Percentiles rank a stretch among this genome's conserved stretches.
Conservation (phyloP, 2,329 filamentous ascomycete genomes). For the Penicillium sp. region DNA sequence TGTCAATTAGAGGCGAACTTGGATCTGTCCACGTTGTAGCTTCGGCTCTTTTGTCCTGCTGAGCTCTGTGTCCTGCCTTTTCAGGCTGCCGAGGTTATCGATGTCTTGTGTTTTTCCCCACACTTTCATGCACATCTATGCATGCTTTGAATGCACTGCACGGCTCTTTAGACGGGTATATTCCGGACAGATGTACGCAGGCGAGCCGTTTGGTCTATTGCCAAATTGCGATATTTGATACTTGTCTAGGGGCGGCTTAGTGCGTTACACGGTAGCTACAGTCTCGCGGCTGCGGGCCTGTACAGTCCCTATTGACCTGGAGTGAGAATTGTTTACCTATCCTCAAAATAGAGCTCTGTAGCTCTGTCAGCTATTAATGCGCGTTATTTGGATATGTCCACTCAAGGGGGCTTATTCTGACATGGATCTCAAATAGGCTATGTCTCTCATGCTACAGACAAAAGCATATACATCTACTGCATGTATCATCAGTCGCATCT, state of each 20-base stretch:
- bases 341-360: background rate
- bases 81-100: background rate
- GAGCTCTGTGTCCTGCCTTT: background rate
- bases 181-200: constrained; percentile 7
- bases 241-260: constrained; percentile 7
- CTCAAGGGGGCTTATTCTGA: background rate
- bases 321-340: background rate
- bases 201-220: constrained; percentile 7
- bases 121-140: background rate
- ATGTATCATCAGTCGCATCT: background rate
- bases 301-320: background rate
- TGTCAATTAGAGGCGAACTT: background rate
- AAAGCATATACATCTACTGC: background rate
- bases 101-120: too few relatives aligned
- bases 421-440: background rate
- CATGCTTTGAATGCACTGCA: background rate
- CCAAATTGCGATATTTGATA: constrained; percentile 5
- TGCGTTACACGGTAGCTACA: constrained; percentile 12
- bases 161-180: background rate
- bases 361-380: background rate
- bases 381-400: background rate
- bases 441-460: background rate
- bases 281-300: background rate
- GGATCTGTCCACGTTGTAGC: background rate
- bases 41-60: background rate